Percentiles rank a stretch among this genome's conserved stretches.
phyloP scores from a whole-genome alignment of 106 monocot genomes.

The Allium sativum region DNA sequence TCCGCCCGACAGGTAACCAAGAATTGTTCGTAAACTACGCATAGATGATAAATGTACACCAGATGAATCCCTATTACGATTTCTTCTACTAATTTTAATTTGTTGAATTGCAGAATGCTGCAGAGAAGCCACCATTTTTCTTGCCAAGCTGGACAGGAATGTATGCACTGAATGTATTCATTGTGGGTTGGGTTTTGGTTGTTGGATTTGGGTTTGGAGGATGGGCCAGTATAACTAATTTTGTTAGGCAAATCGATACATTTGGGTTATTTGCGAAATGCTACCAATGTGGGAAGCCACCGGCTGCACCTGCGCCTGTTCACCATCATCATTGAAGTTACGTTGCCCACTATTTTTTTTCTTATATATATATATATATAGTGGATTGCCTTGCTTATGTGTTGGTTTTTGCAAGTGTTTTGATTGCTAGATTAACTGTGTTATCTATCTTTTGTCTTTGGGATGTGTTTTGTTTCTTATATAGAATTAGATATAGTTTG shows the following conservation, averaged over 20 bases:
- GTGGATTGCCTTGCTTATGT: too few species aligned
- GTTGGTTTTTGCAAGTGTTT: too few species aligned
- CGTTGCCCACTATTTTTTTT: not conserved
- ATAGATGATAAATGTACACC: too few species aligned
- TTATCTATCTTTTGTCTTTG: too few species aligned
- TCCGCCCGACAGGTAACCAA: too few species aligned
- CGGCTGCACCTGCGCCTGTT: constrained; percentile 6
- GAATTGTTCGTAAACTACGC: too few species aligned
- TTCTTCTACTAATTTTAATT: too few species aligned
- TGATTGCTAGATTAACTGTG: too few species aligned
- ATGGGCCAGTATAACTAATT: constrained; percentile 64
- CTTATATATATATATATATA: too few species aligned
- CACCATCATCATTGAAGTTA: not conserved
- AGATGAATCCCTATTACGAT: too few species aligned
- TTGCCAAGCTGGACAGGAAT: constrained; percentile 70
- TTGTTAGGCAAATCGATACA: constrained; percentile 49
- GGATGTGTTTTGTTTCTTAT: too few species aligned
- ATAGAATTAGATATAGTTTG: too few species aligned
- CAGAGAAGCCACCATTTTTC: constrained; percentile 79
- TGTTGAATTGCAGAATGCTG: constrained; percentile 47
- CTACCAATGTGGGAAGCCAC: constrained; percentile 46
- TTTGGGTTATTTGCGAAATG: constrained; percentile 68
- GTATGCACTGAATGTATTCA: constrained; percentile 59
- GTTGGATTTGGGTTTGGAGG: constrained; percentile 84
- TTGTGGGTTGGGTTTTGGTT: constrained; percentile 72